Base-by-base conservation (phyloP, 352 stramenopile species). In the Globisporangium orthogonon region DNA sequence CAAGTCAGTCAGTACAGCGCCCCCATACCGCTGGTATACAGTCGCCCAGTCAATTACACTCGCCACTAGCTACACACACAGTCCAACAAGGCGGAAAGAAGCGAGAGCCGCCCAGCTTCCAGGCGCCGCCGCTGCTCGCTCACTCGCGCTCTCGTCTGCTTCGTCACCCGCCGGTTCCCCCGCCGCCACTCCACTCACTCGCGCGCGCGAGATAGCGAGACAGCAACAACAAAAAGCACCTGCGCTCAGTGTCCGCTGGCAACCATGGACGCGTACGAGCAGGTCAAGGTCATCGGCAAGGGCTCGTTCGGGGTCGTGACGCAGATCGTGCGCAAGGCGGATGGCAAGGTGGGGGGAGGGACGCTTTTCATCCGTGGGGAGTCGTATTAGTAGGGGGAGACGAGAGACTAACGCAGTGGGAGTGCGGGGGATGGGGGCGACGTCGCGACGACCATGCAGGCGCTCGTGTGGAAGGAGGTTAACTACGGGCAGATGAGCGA, bases 401-500 rank as follows among this genome's bases (percentile, higher is more conserved):
- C 33, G 33, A 37, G 11, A 10, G 33, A 31, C 31, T 15, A 15
- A 30, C 15, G 35, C 3, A 30, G 33, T n/a, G n/a, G 44, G 23
- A 31, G n/a, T 17, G 40, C 50, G 29, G 28, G 40, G 59, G 4
- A 44, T 10, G 15, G 4, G 10, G 15, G 40, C 40, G 15, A 6
- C 29, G 35, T 2, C 11, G 28, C 10, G 11, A 30, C 40, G 9
- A 23, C 23, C 23, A 23, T 28, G n/a, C 58, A 96, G 87, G 81
- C 80, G 64, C 82, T 98, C 33, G 91, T 97, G 64, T 97, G 89
- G 68, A 95, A 97, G 57, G 91, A 97, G 67, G 76, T 95, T 31
- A 93, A 96, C 71, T 98, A 97, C 61, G 91, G 89, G 47, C 63
- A 75, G 28, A 97, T 97, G 86, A 92, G 74, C 53, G 91, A 97